A percentile compares a stretch with the other conserved stretches of the same genome.
phyloP scores from a whole-genome alignment of 257 asterid species.

The Solanum appendiculatum region DNA sequence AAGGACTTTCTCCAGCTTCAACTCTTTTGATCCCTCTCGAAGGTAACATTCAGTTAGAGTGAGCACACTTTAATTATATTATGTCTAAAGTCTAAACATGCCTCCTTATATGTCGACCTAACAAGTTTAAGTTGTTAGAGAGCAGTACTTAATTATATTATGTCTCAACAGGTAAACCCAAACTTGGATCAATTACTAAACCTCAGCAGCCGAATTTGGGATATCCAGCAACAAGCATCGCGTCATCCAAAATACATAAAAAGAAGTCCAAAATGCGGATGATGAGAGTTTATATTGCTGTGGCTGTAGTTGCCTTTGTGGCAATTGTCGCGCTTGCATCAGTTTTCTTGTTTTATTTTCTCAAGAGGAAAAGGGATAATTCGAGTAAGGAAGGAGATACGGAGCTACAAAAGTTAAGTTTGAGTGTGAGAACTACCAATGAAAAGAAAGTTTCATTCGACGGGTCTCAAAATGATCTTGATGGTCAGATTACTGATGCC shows the following conservation, averaged over 20 bases:
- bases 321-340: slow-evolving; percentile 24
- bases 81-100: neutral
- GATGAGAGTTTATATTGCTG: slow-evolving; percentile 37
- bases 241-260: slow-evolving; percentile 12
- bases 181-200: slow-evolving; percentile 7
- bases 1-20: slow-evolving; percentile 19
- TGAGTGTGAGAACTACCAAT: slow-evolving; percentile 60
- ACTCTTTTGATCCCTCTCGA: slow-evolving; percentile 40
- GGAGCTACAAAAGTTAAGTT: slow-evolving; percentile 55
- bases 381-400: slow-evolving; percentile 17
- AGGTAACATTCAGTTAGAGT: neutral
- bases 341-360: slow-evolving; percentile 22
- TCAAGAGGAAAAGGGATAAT: slow-evolving; percentile 19
- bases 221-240: slow-evolving; percentile 18
- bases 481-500: slow-evolving; percentile 18
- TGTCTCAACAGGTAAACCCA: slow-evolving; percentile 12
- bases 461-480: slow-evolving; percentile 55
- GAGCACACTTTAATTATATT: neutral
- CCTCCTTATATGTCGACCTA: neutral
- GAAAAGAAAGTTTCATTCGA: slow-evolving; percentile 74
- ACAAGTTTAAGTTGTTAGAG: neutral
- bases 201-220: slow-evolving; percentile 11
- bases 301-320: slow-evolving; percentile 21
- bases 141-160: neutral
- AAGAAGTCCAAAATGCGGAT: slow-evolving; percentile 24